A percentile compares a stretch with the other conserved stretches of the same genome.
Conservation (phyloP, 2,329 filamentous ascomycete genomes). For the Cladosporium colombiae region DNA sequence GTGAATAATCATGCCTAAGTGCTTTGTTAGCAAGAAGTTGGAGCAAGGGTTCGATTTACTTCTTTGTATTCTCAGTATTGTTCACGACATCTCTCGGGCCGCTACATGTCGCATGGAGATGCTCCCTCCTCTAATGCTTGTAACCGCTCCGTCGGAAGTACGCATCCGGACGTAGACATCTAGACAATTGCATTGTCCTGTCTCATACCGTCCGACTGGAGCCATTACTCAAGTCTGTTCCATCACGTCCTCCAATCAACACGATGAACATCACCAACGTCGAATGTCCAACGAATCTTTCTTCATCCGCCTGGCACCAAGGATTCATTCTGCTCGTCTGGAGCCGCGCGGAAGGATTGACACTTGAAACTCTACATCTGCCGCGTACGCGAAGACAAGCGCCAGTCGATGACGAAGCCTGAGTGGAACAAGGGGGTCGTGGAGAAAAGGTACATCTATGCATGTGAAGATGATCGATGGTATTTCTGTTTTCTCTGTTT, state of each 20-base stretch:
- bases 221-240: background rate
- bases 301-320: no score
- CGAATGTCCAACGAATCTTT: background rate
- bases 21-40: background rate
- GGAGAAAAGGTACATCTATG: background rate
- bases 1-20: constrained; percentile 8
- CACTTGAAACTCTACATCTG: background rate
- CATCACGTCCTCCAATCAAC: background rate
- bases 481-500: background rate
- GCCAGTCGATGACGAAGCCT: constrained; percentile 9
- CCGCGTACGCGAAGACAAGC: constrained; percentile 13
- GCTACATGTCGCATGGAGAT: background rate
- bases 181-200: background rate
- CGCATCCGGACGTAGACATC: background rate
- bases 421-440: constrained; percentile 14
- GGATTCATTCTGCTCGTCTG: background rate
- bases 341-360: background rate
- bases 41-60: background rate
- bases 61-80: background rate
- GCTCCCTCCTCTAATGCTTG: background rate
- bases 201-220: no score
- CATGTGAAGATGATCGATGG: background rate
- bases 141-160: background rate
- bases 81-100: background rate
- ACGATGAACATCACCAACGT: background rate